Conservation (phyloP, 352 stramenopile species). For the Pythium vanterpoolii region DNA sequence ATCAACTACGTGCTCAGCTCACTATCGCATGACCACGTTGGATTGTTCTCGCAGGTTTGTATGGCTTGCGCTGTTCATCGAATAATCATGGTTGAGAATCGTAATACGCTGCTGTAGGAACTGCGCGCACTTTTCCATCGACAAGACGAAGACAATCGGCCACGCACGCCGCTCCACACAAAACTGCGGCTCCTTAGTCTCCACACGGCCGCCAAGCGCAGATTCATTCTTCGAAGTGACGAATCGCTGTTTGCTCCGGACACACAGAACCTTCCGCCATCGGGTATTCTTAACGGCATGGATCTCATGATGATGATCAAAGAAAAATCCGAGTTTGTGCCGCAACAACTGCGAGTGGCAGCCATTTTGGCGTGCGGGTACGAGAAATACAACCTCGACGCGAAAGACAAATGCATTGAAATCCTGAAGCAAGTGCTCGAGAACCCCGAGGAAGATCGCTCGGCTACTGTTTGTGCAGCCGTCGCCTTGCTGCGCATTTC, state of each 20-base stretch:
- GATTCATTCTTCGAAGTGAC: constrained; percentile 61
- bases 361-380: constrained; percentile 78
- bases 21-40: constrained; percentile 69
- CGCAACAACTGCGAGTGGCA: constrained; percentile 60
- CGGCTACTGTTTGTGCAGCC: constrained; percentile 63
- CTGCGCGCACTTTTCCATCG: constrained; percentile 75
- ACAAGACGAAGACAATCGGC: constrained; percentile 33
- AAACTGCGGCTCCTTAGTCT: constrained; percentile 72
- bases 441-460: constrained; percentile 59
- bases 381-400: constrained; percentile 61
- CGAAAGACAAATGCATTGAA: constrained; percentile 47
- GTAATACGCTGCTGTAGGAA: constrained; percentile 55
- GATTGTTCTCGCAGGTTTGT: constrained; percentile 61
- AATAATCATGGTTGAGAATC: background rate
- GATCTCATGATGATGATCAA: constrained; percentile 83
- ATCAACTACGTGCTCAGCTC: constrained; percentile 86
- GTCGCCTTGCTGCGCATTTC: constrained; percentile 70
- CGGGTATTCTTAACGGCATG: constrained; percentile 76
- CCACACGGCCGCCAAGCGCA: constrained; percentile 63
- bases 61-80: background rate
- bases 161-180: constrained; percentile 60
- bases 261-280: constrained; percentile 36
- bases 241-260: constrained; percentile 65
- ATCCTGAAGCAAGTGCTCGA: constrained; percentile 65
- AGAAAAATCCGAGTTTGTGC: constrained; percentile 55